A percentile compares a stretch with the other conserved stretches of the same genome.
Conservation (phyloP, 306 rosid species). For the Morella rubra region DNA sequence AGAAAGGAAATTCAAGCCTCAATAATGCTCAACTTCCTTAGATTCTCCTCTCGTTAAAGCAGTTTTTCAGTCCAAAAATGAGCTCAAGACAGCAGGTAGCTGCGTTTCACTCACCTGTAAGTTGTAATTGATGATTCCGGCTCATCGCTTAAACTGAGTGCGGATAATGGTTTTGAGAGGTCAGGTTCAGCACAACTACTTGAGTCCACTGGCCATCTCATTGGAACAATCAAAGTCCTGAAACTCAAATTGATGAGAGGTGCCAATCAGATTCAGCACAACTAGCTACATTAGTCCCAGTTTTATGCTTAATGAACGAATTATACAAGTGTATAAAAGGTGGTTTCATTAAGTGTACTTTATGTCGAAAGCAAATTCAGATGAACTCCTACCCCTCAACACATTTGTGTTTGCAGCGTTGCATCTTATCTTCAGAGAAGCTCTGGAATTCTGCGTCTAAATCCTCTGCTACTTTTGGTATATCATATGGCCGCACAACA, state of each 20-base stretch:
- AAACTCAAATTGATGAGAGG: neutral
- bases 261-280: neutral
- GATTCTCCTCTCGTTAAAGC: neutral
- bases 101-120: conserved; percentile 19
- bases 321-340: neutral
- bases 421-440: conserved; percentile 34
- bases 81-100: too few species aligned
- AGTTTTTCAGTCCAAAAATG: neutral
- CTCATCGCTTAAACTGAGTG: conserved; percentile 16
- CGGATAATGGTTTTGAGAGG: conserved; percentile 20
- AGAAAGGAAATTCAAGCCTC: neutral
- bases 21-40: neutral
- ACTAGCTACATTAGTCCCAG: neutral
- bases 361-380: neutral
- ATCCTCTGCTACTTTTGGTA: conserved; percentile 29
- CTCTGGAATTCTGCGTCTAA: conserved; percentile 27
- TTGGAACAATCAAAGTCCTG: conserved; percentile 35
- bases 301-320: neutral
- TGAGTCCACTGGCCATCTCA: conserved; percentile 35
- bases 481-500: conserved; percentile 35
- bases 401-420: conserved; percentile 33
- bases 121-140: conserved; percentile 14
- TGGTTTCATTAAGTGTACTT: neutral
- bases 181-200: neutral
- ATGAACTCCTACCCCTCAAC: conserved; percentile 33